Percentiles rank a stretch among this genome's conserved stretches.
Evolutionary conservation across 2,329 filamentous ascomycete species (phyloP).

Genomic region (Ophiostoma sp.): DNA sequence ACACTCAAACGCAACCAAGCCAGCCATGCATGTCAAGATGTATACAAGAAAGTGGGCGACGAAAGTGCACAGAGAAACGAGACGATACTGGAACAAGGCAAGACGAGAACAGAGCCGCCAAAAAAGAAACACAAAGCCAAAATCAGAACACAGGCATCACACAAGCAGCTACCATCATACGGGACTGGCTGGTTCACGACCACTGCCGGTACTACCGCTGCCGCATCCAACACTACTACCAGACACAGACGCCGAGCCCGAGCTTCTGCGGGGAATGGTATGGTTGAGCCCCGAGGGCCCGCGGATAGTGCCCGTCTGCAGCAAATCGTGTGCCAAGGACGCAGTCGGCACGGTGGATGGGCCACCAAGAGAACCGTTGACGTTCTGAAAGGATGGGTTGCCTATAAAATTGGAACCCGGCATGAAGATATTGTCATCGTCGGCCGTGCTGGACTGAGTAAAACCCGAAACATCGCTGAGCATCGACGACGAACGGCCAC

Average conservation of each 20-base stretch:
- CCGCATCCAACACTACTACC: slow-evolving; percentile 39
- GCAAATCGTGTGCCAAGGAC: slow-evolving; percentile 20
- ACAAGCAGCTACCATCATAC: slow-evolving; percentile 20
- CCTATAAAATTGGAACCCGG: slow-evolving; percentile 26
- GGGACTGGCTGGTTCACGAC: slow-evolving; percentile 50
- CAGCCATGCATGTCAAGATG: not conserved
- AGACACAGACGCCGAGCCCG: slow-evolving; percentile 31
- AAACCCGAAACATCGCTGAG: slow-evolving; percentile 62
- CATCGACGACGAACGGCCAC: slow-evolving; percentile 61
- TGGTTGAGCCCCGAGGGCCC: slow-evolving; percentile 27
- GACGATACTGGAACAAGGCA: not conserved
- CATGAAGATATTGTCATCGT: slow-evolving; percentile 35
- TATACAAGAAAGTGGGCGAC: not conserved
- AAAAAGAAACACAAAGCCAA: not conserved
- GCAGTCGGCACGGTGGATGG: not conserved
- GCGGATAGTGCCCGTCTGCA: slow-evolving; percentile 25
- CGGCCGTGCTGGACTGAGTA: slow-evolving; percentile 55
- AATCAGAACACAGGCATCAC: slow-evolving; percentile 1
- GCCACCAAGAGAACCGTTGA: slow-evolving; percentile 25
- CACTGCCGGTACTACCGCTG: slow-evolving; percentile 40
- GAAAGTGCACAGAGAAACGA: not conserved
- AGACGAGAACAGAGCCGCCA: not conserved
- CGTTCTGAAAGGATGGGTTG: not conserved
- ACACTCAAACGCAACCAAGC: not conserved
- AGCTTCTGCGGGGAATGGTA: slow-evolving; percentile 27